These are phyloP conservation scores for Penicillium odoratum DNA, from an alignment of 495 filamentous ascomycete species.

Conservation along the genomic window DNA sequence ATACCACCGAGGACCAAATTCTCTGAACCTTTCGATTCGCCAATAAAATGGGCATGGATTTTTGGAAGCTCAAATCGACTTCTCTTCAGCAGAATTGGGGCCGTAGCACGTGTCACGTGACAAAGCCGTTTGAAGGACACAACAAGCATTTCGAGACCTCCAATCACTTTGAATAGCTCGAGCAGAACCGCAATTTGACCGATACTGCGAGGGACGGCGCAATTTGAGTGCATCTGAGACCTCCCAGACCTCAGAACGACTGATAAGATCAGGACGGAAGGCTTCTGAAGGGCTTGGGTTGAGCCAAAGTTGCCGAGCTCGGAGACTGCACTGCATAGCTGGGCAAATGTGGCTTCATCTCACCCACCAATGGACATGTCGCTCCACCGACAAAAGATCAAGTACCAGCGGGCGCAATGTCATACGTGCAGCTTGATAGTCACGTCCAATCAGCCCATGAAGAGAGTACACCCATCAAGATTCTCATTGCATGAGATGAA, in stretches of 20 bases:
- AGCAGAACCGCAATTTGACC: not conserved
- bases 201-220: slow-evolving; percentile 2
- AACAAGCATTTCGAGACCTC: not conserved
- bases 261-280: not conserved
- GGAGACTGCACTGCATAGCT: not conserved
- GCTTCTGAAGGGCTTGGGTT: too few relatives aligned
- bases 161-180: not conserved
- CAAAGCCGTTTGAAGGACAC: too few relatives aligned
- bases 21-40: slow-evolving; percentile 3
- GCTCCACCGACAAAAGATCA: not conserved
- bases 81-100: slow-evolving; percentile 1
- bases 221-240: not conserved
- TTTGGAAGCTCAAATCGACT: slow-evolving; percentile 6
- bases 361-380: not conserved
- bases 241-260: slow-evolving; percentile 1
- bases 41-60: slow-evolving; percentile 4
- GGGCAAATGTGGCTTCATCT: not conserved
- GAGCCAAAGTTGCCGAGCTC: not conserved
- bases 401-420: not conserved
- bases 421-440: not conserved
- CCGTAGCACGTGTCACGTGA: not conserved
- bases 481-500: not conserved
- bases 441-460: not conserved
- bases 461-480: not conserved
- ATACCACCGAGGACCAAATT: slow-evolving; percentile 1